phyloP scores from a whole-genome alignment of 345 rosid species.

The Arabidopsis arenosa region DNA sequence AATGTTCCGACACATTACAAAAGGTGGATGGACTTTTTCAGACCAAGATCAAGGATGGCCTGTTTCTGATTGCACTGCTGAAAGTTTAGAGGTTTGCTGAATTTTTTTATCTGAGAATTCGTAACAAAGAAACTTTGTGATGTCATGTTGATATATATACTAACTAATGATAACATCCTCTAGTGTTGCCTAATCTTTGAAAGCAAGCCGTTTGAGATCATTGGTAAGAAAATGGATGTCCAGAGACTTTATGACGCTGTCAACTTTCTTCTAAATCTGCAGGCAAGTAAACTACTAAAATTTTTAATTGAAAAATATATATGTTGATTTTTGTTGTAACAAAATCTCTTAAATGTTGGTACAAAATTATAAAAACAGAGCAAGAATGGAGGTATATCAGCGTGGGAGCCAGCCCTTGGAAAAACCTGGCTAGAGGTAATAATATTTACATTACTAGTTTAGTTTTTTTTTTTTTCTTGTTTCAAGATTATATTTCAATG shows the following conservation, averaged over 20 bases:
- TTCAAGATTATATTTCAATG: too few species aligned
- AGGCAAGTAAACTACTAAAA: background rate
- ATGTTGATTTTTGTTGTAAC: too few species aligned
- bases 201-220: background rate
- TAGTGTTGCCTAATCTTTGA: conserved; percentile 28
- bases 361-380: too few species aligned
- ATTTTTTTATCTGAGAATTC: too few species aligned
- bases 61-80: conserved; percentile 79
- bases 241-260: conserved; percentile 13
- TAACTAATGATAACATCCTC: too few species aligned
- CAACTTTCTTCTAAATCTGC: background rate
- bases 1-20: conserved; percentile 59
- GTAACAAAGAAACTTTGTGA: too few species aligned
- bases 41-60: conserved; percentile 76
- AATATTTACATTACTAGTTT: too few species aligned
- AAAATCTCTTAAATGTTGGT: too few species aligned
- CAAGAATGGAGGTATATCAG: conserved; percentile 1
- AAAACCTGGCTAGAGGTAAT: conserved; percentile 5
- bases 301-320: too few species aligned
- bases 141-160: too few species aligned
- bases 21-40: conserved; percentile 75
- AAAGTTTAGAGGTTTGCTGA: conserved; percentile 51
- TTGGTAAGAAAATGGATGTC: conserved; percentile 14
- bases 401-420: background rate
- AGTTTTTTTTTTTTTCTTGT: too few species aligned